Evolutionary conservation across 495 filamentous ascomycete genomes (phyloP).

Genomic region (Trichoderma asperelloides): DNA sequence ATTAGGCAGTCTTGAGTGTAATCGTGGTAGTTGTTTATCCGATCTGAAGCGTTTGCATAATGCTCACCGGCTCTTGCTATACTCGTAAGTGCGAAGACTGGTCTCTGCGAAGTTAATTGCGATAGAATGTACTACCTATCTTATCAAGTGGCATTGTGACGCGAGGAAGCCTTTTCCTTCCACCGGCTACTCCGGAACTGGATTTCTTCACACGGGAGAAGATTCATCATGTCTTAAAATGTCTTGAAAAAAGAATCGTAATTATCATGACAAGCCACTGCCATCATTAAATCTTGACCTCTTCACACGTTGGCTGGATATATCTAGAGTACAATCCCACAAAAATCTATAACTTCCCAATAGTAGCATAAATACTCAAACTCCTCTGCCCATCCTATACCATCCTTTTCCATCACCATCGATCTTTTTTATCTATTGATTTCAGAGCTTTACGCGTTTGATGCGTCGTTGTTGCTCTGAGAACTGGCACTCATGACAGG

Average conservation of each 20-base stretch:
- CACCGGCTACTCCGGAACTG: too few species aligned
- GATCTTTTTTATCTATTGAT: not conserved
- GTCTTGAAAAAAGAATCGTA: not conserved
- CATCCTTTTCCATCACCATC: not conserved
- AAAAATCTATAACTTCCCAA: conserved; percentile 5
- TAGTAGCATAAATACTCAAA: conserved; percentile 2
- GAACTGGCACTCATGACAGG: conserved; percentile 80
- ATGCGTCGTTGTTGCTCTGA: conserved; percentile 72
- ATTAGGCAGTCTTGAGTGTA: not conserved
- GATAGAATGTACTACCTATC: too few species aligned
- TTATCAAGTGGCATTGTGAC: too few species aligned
- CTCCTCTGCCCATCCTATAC: not conserved
- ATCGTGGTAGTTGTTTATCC: not conserved
- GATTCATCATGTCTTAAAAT: not conserved
- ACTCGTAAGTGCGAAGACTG: too few species aligned
- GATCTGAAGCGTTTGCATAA: not conserved
- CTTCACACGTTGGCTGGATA: not conserved
- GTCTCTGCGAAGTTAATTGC: too few species aligned
- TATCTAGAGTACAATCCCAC: conserved; percentile 4
- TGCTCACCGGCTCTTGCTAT: too few species aligned
- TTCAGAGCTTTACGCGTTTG: conserved; percentile 31
- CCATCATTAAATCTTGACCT: not conserved
- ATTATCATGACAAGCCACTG: not conserved
- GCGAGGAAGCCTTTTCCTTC: too few species aligned
- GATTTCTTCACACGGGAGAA: too few species aligned